phyloP scores from a whole-genome alignment of 2,329 filamentous ascomycete species.

The Aureobasidium subglaciale region DNA sequence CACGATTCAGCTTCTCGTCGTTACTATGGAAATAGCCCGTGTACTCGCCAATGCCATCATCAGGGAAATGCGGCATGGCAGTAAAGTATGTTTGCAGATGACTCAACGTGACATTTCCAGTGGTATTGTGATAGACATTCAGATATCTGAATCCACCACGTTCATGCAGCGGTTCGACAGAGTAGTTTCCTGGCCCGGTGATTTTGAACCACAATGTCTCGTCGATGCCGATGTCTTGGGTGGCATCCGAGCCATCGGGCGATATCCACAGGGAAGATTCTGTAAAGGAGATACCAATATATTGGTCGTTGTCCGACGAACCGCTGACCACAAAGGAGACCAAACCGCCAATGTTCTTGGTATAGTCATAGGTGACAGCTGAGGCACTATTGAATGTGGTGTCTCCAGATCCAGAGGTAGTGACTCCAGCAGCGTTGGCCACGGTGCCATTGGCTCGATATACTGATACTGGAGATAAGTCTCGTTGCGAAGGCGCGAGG shows the following conservation, averaged over 20 bases:
- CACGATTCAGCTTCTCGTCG: conserved; percentile 36
- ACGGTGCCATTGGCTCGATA: conserved; percentile 5
- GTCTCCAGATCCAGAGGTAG: neutral
- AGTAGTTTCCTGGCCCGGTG: conserved; percentile 34
- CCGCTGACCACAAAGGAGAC: conserved; percentile 30
- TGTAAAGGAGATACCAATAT: conserved; percentile 36
- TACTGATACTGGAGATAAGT: neutral
- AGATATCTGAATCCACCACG: conserved; percentile 42
- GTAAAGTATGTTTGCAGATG: conserved; percentile 37
- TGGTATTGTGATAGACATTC: conserved; percentile 38
- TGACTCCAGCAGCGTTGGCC: neutral
- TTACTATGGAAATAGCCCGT: conserved; percentile 37
- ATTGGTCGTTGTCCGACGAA: conserved; percentile 29
- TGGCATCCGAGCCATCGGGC: conserved; percentile 39
- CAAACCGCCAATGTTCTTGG: conserved; percentile 34
- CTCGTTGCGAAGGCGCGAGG: conserved; percentile 1
- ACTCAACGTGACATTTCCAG: conserved; percentile 32
- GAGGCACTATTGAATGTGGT: neutral
- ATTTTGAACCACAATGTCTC: conserved; percentile 42
- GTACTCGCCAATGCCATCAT: conserved; percentile 22
- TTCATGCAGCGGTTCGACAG: conserved; percentile 34
- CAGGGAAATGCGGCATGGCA: conserved; percentile 36
- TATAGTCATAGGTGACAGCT: conserved; percentile 11
- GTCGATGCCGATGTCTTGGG: conserved; percentile 40
- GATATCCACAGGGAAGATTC: conserved; percentile 44